phyloP scores from a whole-genome alignment of 192 early-diverging fungal species.

The Podila minutissima region DNA sequence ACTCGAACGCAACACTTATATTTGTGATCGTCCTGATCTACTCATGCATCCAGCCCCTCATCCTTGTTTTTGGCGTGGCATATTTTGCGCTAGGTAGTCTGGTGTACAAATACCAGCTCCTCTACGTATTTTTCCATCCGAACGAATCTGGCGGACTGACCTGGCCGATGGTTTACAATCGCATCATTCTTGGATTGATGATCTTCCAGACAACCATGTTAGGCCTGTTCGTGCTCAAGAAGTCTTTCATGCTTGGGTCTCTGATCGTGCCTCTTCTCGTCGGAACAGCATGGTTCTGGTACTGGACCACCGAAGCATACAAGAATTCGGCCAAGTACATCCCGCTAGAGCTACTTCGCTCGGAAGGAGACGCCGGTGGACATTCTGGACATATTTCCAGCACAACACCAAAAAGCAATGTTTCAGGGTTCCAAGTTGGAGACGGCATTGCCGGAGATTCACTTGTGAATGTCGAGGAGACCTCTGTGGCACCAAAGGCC shows the following conservation, averaged over 20 bases:
- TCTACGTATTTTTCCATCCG: slow-evolving; percentile 84
- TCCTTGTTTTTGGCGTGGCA: slow-evolving; percentile 73
- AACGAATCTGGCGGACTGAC: slow-evolving; percentile 74
- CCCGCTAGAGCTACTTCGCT: slow-evolving; percentile 57
- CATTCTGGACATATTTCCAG: not conserved
- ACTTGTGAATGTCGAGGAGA: not conserved
- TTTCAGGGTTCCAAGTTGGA: not conserved
- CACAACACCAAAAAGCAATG: too few relatives aligned
- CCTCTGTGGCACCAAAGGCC: not conserved
- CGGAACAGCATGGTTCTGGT: slow-evolving; percentile 57
- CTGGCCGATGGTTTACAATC: slow-evolving; percentile 78
- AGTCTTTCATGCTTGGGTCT: slow-evolving; percentile 53
- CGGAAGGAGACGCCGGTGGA: not conserved
- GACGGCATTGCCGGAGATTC: not conserved
- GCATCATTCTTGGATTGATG: slow-evolving; percentile 71
- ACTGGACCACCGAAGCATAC: slow-evolving; percentile 56
- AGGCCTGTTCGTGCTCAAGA: slow-evolving; percentile 68
- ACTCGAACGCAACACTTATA: slow-evolving; percentile 75
- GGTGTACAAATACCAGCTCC: slow-evolving; percentile 79
- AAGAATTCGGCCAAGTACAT: slow-evolving; percentile 51
- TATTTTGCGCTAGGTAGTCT: slow-evolving; percentile 75
- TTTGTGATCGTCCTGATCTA: slow-evolving; percentile 81
- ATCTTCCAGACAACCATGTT: slow-evolving; percentile 74
- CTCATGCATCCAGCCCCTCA: slow-evolving; percentile 78
- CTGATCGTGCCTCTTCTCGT: slow-evolving; percentile 57